Evolutionary conservation across 1,284 basidiomycete species (phyloP), one percentile per base, ranked within the genome.

Genomic region (Cryptococcus jaspeensis): DNA sequence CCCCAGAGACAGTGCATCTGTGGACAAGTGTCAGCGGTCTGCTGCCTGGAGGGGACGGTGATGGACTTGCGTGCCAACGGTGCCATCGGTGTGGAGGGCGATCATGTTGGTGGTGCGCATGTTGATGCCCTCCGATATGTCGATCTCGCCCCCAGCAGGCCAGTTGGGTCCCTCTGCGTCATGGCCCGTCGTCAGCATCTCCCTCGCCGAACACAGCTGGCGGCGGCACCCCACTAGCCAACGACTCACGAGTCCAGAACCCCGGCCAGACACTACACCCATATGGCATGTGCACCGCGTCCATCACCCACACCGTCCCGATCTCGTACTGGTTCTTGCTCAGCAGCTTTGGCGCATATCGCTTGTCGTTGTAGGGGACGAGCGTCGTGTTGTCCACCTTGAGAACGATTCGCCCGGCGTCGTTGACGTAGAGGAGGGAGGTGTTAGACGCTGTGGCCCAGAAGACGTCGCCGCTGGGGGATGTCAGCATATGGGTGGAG

Each of bases 341-440:
- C 18, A 83, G 73, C 55, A 90, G 84, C 44, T 86, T 83, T 20
- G 90, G 83, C 0, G 85, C 84, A 64, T 88, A 85, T 58, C 88
- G 82, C 68, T 89, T 89, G 51, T 86, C 71, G 63, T 85, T 84
- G 65, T 80, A 85, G 2, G 55, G 52, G 18, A 72, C 70, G 5
- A 54, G 53, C 2, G 69, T 51, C 8, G 55, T 56, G 47, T 70
- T 67, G 62, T 72, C 70, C 43, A 72, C 70, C 52, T 85, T 82
- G 85, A 95, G 87, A 58, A 94, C 77, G 9, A 86, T 86, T 71
- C 88, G 83, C 20, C 87, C 88, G 15, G 80, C 82, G 25, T 71
- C 70, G 68, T 89, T 92, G 59, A 90, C 66, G 48, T 72, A 76
- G 44, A 79, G 63, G 25, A 81, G 65, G 15, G 75, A 75, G 39